These are phyloP conservation scores for Houttuynia cordata DNA, from an alignment of 164 flowering plant species.

Conservation along the genomic window DNA sequence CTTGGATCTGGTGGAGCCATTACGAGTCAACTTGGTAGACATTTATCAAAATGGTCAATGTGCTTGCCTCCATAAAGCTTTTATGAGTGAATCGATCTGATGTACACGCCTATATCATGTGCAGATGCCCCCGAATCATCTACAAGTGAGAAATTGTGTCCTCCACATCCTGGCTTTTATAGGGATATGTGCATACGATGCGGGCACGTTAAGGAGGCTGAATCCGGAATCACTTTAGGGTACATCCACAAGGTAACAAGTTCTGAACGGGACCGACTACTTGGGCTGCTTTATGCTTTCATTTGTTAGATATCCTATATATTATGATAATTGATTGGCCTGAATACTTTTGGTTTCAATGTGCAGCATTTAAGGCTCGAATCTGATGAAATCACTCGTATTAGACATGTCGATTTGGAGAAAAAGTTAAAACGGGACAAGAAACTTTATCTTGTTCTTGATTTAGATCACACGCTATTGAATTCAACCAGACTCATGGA, in stretches of 20 bases:
- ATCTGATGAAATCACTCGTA: constrained; percentile 47
- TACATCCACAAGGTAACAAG: constrained; percentile 62
- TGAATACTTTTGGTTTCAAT: neutral
- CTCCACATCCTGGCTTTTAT: constrained; percentile 48
- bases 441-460: constrained; percentile 67
- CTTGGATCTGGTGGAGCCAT: constrained; percentile 4
- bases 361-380: constrained; percentile 59
- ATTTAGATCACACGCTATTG: constrained; percentile 79
- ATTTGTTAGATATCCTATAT: neutral
- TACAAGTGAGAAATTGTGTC: constrained; percentile 21
- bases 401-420: constrained; percentile 44
- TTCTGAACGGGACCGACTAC: neutral
- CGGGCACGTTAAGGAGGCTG: constrained; percentile 44
- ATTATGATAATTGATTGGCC: too few species aligned
- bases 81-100: neutral
- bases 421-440: constrained; percentile 29
- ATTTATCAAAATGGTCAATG: neutral
- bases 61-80: neutral
- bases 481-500: constrained; percentile 50
- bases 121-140: neutral
- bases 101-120: neutral
- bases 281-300: neutral
- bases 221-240: constrained; percentile 54
- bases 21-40: neutral
- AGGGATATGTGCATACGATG: constrained; percentile 51